Percentiles rank a stretch among this genome's conserved stretches.
Evolutionary conservation across 2,329 filamentous ascomycete genomes (phyloP).

Genomic region (Sclerotinia borealis): DNA sequence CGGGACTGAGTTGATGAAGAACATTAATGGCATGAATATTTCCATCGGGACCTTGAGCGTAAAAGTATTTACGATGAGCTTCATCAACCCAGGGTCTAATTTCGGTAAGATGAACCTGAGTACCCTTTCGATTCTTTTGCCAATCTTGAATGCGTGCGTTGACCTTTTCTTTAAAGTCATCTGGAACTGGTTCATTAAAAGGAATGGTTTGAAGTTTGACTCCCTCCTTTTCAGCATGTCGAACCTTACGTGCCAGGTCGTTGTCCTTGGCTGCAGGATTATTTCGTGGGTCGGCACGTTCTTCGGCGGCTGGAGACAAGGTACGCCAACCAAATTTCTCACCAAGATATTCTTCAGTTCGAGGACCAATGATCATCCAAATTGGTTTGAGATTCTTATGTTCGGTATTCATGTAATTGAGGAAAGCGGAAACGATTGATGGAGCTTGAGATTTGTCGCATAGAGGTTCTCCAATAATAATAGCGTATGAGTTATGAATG

Average conservation of each 20-base stretch:
- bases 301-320: conserved; percentile 81
- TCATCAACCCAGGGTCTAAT: conserved; percentile 83
- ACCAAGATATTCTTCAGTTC: conserved; percentile 73
- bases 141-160: conserved; percentile 73
- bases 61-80: conserved; percentile 79
- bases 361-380: conserved; percentile 81
- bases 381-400: conserved; percentile 72
- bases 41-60: conserved; percentile 67
- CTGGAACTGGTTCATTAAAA: conserved; percentile 54
- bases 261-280: conserved; percentile 62
- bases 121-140: conserved; percentile 73
- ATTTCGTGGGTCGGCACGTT: conserved; percentile 71
- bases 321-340: conserved; percentile 80
- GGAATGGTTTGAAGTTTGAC: conserved; percentile 72
- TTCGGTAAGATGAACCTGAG: conserved; percentile 84
- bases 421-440: conserved; percentile 66
- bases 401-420: conserved; percentile 64
- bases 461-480: conserved; percentile 81
- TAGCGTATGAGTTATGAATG: conserved; percentile 67
- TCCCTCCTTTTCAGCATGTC: conserved; percentile 79
- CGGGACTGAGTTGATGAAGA: conserved; percentile 71
- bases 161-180: conserved; percentile 62
- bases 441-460: conserved; percentile 74
- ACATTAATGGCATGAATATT: conserved; percentile 73
- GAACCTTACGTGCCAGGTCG: conserved; percentile 75